Base-by-base conservation (phyloP, 345 rosid genomes). In the Geranium rotundifolium region DNA sequence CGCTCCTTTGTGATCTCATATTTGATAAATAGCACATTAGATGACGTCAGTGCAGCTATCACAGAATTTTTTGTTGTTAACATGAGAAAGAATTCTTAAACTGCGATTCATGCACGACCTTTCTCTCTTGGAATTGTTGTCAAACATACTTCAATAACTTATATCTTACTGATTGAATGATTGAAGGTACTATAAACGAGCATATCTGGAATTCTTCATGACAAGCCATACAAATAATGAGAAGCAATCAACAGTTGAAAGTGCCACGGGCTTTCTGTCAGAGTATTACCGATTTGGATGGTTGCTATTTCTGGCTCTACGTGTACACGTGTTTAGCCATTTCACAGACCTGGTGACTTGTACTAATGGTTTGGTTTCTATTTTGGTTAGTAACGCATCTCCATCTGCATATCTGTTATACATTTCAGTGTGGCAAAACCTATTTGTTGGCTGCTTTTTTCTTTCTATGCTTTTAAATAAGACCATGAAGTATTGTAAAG, bases 271-370 rank as follows among this genome's bases (percentile, higher is more conserved):
- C 69, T 64, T 60, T 61, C 29, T 77, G 61, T 72, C 78, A 2
- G 80, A 87, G 63, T 84, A 81, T 66, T 79, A 84, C 69, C 95
- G 83, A 16, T 90, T 93, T 63, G 99, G 97, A 65, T 93, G 99
- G 99, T 58, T 90, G 69, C 82, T 90, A 67, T 88, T 93, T 82
- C 73, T 90, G 84, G 95, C 89, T 8, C 96, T 93, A 62, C 89
- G 99, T 37, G 78, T 82, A 57, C 91, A 87, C 71, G 91, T 84
- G 16, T 85, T 86, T 69, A 77, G 96, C 71, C 84, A 88, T 50
- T 84, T 84, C 74, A 87, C 85, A 74, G 97, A 93, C 76, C 82
- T 93, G 19, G 89, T 86, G 71, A 85, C 96, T 39, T 87, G 96
- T 77, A 75, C 85, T 29, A 90, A 87, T 75, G 97, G 95, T 68